Evolutionary conservation across 306 rosid genomes (phyloP), one percentile per base, ranked within the genome.

Genomic region (Ormosia emarginata): DNA sequence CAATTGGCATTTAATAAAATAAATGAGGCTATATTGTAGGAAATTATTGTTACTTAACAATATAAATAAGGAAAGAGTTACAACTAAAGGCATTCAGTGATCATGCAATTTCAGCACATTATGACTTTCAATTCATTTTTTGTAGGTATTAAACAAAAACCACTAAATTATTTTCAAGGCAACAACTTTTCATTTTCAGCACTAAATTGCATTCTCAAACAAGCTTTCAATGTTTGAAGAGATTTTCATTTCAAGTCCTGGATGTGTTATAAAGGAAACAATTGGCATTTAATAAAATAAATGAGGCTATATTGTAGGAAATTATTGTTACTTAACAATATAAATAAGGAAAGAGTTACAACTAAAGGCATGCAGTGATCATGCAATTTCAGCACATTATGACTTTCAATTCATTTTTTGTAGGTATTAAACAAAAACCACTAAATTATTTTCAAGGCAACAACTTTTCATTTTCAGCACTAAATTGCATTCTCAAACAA

Each of bases 141-240:
- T 3, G 46, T 0, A 46, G 14, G 53, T 32, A 17, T 40, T 52
- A 15, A 53, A 75, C 46, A 62, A 55, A 62, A 68, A 56, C 33
- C 15, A 77, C 29, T 24, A 37, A 47, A 79, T 18, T 44, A 49
- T 24, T 39, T 52, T 85, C 43, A 50, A 56, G 66, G 79, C 13
- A 39, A 50, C 44, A 59, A 52, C 6, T 85, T 24, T 62, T 43
- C 24, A 70, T 70, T 85, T 50, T 67, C 81, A 74, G 81, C 75
- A 34, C 47, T 41, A 55, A 73, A 49, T 61, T 56, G 71, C 29
- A 57, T 33, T 77, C 65, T 65, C 72, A 85, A 69, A 67, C 34
- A 49, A 40, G 55, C 55, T 71, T 24, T 11, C 37, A 32, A 52
- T 49, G 33, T 34, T 46, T 33, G 40, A 80, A 17, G 63, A 72